A percentile compares a stretch with the other conserved stretches of the same genome.
These are phyloP conservation scores for Penicillium desertorum DNA, from an alignment of 495 filamentous ascomycete species.

Conservation along the genomic window DNA sequence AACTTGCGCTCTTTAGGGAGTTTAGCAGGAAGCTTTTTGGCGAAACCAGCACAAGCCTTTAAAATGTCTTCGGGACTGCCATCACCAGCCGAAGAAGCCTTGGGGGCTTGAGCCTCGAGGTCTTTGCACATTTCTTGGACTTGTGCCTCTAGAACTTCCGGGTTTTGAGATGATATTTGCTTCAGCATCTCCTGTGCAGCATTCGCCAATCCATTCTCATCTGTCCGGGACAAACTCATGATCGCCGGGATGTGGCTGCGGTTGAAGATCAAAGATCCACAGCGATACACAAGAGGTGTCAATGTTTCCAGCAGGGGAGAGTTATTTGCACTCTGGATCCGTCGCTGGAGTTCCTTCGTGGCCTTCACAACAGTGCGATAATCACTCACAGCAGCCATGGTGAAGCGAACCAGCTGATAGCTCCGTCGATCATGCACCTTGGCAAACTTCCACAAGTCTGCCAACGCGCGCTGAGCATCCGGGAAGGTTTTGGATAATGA, in stretches of 20 bases:
- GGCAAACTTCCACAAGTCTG: conserved; percentile 85
- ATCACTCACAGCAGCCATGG: conserved; percentile 82
- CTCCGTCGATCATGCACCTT: conserved; percentile 87
- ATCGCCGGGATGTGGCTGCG: conserved; percentile 88
- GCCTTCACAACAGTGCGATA: conserved; percentile 87
- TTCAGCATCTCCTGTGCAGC: conserved; percentile 88
- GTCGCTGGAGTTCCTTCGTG: conserved; percentile 83
- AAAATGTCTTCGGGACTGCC: conserved; percentile 76
- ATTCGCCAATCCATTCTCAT: conserved; percentile 71
- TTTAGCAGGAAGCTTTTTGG: conserved; percentile 77
- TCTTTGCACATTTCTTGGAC: conserved; percentile 88
- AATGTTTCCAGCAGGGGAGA: conserved; percentile 71
- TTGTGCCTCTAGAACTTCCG: conserved; percentile 86
- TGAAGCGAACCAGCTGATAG: conserved; percentile 84
- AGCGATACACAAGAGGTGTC: conserved; percentile 79
- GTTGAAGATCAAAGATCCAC: conserved; percentile 84
- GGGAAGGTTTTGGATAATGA: conserved; percentile 72
- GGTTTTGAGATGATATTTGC: conserved; percentile 85
- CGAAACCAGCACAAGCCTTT: conserved; percentile 89
- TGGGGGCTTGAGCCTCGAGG: conserved; percentile 77
- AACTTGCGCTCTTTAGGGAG: conserved; percentile 86
- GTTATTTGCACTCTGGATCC: conserved; percentile 65
- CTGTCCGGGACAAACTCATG: conserved; percentile 78
- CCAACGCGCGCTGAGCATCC: conserved; percentile 62
- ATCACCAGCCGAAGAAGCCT: conserved; percentile 61